A percentile compares a stretch with the other conserved stretches of the same genome.
Evolutionary conservation across 805 yeast species (phyloP).

Genomic region (Ogataea populi-albae): DNA sequence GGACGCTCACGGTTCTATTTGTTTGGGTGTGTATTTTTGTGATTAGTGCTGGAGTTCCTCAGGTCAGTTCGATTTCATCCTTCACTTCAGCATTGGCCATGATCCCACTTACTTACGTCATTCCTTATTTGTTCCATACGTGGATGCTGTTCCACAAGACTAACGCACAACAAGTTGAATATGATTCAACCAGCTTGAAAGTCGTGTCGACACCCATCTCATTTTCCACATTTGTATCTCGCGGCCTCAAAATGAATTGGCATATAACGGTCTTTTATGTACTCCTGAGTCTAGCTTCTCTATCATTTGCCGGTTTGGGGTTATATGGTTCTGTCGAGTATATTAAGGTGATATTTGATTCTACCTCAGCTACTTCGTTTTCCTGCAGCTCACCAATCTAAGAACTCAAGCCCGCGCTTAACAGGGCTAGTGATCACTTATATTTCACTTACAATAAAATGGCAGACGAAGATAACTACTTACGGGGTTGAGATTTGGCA

Average conservation of each 20-base stretch:
- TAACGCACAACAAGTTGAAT: conserved; percentile 4
- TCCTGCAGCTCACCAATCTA: conserved; percentile 31
- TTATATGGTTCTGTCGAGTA: conserved; percentile 29
- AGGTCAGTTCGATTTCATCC: conserved; percentile 23
- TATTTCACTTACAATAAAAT: too few species aligned
- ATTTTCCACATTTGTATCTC: neutral
- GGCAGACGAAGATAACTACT: too few species aligned
- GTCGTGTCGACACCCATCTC: neutral
- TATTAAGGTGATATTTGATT: conserved; percentile 25
- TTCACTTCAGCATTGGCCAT: conserved; percentile 27
- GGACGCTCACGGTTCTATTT: conserved; percentile 14
- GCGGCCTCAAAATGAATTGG: conserved; percentile 22
- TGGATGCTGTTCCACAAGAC: conserved; percentile 20
- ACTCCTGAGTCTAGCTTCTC: conserved; percentile 23
- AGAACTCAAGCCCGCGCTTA: too few species aligned
- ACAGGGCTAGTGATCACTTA: too few species aligned
- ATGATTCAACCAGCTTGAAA: conserved; percentile 12
- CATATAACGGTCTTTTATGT: conserved; percentile 18
- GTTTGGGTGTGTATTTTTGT: conserved; percentile 18
- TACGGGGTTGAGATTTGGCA: too few species aligned
- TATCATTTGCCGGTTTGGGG: conserved; percentile 31
- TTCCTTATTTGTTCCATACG: conserved; percentile 22
- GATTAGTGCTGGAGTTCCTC: conserved; percentile 28
- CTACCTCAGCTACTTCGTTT: conserved; percentile 29
- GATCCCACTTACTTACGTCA: conserved; percentile 29